These are phyloP conservation scores for Tetracladium setigerum DNA, from an alignment of 495 filamentous ascomycete genomes.

Conservation along the genomic window DNA sequence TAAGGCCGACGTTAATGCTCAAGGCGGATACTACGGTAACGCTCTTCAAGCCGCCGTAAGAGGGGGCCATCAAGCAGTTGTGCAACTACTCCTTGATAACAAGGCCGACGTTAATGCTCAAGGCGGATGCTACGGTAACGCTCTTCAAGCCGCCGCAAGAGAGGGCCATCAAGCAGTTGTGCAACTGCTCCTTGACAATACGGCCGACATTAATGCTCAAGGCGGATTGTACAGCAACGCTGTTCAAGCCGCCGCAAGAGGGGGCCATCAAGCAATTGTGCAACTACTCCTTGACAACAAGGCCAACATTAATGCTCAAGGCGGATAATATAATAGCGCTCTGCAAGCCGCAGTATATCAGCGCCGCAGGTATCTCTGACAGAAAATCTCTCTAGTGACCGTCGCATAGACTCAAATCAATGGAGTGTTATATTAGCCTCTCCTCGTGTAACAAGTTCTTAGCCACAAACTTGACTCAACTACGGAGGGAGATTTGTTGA, in stretches of 20 bases:
- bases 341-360: too few relatives aligned
- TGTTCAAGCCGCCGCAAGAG: constrained; percentile 14
- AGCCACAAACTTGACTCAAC: too few relatives aligned
- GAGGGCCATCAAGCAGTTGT: constrained; percentile 6
- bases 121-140: constrained; percentile 10
- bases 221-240: constrained; percentile 11
- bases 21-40: constrained; percentile 15
- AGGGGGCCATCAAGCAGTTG: constrained; percentile 15
- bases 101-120: constrained; percentile 18
- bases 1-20: constrained; percentile 17
- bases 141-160: constrained; percentile 18
- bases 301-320: constrained; percentile 14
- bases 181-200: constrained; percentile 15
- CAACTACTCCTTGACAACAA: constrained; percentile 20
- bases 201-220: constrained; percentile 19
- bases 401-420: too few relatives aligned
- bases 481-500: constrained; percentile 21
- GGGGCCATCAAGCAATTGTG: constrained; percentile 11
- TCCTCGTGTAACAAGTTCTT: too few relatives aligned
- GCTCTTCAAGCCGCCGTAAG: constrained; percentile 17
- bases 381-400: too few relatives aligned
- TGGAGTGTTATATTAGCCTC: too few relatives aligned
- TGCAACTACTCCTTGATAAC: constrained; percentile 10
- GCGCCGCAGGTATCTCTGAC: too few relatives aligned
- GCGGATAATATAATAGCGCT: constrained; percentile 6